Conservation (phyloP, 2,329 filamentous ascomycete species). For the Atkinsonella hypoxylon region DNA sequence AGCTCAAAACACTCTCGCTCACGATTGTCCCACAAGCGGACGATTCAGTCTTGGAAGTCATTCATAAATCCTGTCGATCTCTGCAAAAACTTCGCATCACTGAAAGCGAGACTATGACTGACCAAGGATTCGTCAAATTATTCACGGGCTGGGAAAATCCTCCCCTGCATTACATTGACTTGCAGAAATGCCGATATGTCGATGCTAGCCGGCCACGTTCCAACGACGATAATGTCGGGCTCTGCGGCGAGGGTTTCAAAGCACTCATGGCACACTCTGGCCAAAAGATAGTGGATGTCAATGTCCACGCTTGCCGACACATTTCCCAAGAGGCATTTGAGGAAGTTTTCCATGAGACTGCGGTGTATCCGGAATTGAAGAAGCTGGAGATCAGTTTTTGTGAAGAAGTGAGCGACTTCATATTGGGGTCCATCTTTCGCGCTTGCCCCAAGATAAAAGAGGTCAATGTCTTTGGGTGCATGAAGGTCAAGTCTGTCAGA, state of each 20-base stretch:
- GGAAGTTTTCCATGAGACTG: conserved; percentile 52
- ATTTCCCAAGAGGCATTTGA: conserved; percentile 63
- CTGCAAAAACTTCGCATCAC: conserved; percentile 72
- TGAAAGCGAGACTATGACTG: conserved; percentile 63
- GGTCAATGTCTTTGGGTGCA: conserved; percentile 53
- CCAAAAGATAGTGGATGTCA: conserved; percentile 48
- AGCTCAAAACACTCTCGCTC: conserved; percentile 68
- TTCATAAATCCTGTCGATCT: conserved; percentile 56
- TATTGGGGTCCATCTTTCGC: conserved; percentile 52
- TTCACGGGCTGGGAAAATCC: conserved; percentile 70
- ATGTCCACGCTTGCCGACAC: conserved; percentile 76
- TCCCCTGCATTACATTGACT: conserved; percentile 56
- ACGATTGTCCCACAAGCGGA: conserved; percentile 54
- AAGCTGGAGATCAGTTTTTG: conserved; percentile 72
- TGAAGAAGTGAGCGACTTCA: conserved; percentile 51
- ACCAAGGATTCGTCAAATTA: conserved; percentile 58
- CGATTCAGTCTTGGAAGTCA: conserved; percentile 55
- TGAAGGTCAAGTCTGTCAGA: conserved; percentile 43
- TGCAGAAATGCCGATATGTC: conserved; percentile 66
- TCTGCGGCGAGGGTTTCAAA: conserved; percentile 64
- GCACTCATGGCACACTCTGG: conserved; percentile 81
- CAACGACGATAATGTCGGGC: conserved; percentile 53
- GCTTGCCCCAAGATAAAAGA: conserved; percentile 48
- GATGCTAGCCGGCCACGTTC: conserved; percentile 59
- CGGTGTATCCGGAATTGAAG: conserved; percentile 53